These are phyloP conservation scores for Brassica balearica DNA, from an alignment of 441 rosid species.

Conservation along the genomic window DNA sequence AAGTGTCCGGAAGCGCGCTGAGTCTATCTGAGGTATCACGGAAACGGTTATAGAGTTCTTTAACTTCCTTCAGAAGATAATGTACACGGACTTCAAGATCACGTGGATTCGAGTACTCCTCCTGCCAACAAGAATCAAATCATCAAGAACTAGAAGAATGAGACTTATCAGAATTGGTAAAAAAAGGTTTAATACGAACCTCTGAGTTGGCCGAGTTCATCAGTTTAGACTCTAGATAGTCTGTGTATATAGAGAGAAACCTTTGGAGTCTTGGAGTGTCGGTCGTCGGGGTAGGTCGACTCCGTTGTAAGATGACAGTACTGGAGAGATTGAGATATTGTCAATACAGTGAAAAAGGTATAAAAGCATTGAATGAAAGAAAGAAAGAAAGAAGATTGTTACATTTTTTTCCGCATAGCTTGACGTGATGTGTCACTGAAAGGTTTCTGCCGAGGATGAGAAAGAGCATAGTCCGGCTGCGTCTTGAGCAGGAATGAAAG, in stretches of 20 bases:
- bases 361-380: neutral
- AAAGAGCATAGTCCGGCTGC: neutral
- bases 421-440: neutral
- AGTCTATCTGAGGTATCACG: neutral
- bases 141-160: neutral
- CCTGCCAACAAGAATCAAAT: conserved; percentile 11
- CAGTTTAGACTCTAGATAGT: neutral
- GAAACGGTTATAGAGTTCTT: neutral
- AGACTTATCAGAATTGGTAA: too few species aligned
- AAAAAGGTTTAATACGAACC: neutral
- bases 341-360: neutral
- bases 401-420: conserved; percentile 2
- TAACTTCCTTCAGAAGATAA: neutral
- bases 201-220: conserved; percentile 4
- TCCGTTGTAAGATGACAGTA: neutral
- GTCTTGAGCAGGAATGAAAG: neutral
- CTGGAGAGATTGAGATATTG: neutral
- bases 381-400: neutral
- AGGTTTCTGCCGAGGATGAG: neutral
- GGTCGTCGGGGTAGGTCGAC: too few species aligned
- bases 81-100: conserved; percentile 12
- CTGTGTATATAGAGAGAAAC: neutral
- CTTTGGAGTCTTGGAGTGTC: neutral
- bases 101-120: neutral
- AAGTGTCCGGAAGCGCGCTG: neutral